A percentile compares a stretch with the other conserved stretches of the same genome.
Conservation (phyloP, 2,329 filamentous ascomycete genomes). For the Venturia pyrina region DNA sequence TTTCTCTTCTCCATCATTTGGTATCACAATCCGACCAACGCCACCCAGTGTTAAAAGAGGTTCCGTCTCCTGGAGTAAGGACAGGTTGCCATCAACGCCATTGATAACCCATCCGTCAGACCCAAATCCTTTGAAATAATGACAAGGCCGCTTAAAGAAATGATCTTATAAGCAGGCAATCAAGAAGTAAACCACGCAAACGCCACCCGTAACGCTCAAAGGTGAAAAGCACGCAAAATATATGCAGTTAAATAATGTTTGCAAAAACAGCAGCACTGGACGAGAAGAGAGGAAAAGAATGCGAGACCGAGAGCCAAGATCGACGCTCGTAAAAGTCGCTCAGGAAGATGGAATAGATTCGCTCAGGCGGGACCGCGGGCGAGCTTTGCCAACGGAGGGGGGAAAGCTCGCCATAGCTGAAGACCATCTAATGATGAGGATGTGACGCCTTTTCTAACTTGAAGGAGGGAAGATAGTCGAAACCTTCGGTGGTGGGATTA, state of each 20-base stretch:
- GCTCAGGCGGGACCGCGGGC: background rate
- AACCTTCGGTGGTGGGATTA: slow-evolving; percentile 66
- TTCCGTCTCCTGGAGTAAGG: background rate
- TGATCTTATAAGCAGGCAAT: background rate
- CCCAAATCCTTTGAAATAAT: background rate
- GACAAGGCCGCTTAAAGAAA: background rate
- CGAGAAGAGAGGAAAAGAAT: background rate
- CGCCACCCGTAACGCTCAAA: background rate
- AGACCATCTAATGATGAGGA: slow-evolving; percentile 1
- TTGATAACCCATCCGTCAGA: background rate
- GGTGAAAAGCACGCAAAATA: background rate
- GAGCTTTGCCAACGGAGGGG: background rate
- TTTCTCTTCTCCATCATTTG: slow-evolving; percentile 2
- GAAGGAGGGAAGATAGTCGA: slow-evolving; percentile 72
- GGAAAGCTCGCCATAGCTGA: background rate
- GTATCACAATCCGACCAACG: background rate
- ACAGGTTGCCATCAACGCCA: slow-evolving; percentile 2
- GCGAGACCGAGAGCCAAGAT: background rate
- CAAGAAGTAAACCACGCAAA: background rate
- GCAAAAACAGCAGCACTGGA: background rate
- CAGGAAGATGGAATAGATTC: background rate
- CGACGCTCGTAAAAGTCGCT: background rate
- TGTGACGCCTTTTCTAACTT: slow-evolving; percentile 8
- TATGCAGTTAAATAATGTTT: background rate
- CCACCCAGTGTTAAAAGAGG: background rate